Conservation (phyloP, 371 early-diverging fungal genomes). For the Lichtheimia ornata region DNA sequence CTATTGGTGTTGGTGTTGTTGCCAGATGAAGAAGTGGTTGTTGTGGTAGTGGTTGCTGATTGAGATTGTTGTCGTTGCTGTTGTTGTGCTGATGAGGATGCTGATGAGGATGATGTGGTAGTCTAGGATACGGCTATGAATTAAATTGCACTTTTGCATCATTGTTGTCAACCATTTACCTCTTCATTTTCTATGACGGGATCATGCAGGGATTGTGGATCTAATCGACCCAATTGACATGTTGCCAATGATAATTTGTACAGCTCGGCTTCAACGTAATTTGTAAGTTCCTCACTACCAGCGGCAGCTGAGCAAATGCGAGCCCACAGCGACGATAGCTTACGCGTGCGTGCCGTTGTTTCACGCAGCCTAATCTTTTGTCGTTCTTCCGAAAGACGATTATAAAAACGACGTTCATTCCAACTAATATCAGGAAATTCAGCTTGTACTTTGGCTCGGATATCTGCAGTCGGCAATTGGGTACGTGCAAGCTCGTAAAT, state of each 20-base stretch:
- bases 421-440: slow-evolving; percentile 60
- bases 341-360: slow-evolving; percentile 46
- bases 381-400: slow-evolving; percentile 62
- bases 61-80: too few species aligned
- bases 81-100: not conserved
- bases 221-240: slow-evolving; percentile 48
- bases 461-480: slow-evolving; percentile 57
- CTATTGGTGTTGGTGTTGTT: slow-evolving; percentile 1
- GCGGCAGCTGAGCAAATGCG: slow-evolving; percentile 40
- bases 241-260: slow-evolving; percentile 30
- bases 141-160: not conserved
- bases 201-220: slow-evolving; percentile 32
- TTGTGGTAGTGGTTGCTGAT: too few species aligned
- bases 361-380: slow-evolving; percentile 56
- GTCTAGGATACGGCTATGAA: not conserved
- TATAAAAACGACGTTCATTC: slow-evolving; percentile 68
- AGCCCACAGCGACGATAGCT: slow-evolving; percentile 33
- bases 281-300: slow-evolving; percentile 42
- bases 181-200: slow-evolving; percentile 13
- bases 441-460: slow-evolving; percentile 50
- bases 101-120: slow-evolving; percentile 1
- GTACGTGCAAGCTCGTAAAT: slow-evolving; percentile 52
- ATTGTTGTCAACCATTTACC: slow-evolving; percentile 7
- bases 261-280: slow-evolving; percentile 35
- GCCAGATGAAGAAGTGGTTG: not conserved